Evolutionary conservation across 495 filamentous ascomycete species (phyloP).

Genomic region (Xylona heveae): DNA sequence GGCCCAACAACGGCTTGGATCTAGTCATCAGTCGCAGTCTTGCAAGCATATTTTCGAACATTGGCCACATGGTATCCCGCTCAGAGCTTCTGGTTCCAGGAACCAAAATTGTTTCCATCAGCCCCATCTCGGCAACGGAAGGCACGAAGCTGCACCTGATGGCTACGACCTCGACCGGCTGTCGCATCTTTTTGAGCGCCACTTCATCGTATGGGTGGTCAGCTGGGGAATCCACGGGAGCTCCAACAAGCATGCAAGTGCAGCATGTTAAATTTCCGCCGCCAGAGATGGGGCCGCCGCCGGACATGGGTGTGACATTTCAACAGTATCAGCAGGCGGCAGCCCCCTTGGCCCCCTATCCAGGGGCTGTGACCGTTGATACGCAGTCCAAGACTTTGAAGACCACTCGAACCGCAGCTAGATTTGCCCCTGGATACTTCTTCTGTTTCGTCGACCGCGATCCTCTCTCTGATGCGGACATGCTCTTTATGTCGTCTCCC

Average conservation of each 20-base stretch:
- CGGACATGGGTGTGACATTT: slow-evolving; percentile 6
- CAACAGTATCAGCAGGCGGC: slow-evolving; percentile 6
- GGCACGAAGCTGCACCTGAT: slow-evolving; percentile 71
- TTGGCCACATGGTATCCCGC: slow-evolving; percentile 58
- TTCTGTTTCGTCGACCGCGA: slow-evolving; percentile 51
- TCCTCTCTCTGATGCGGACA: slow-evolving; percentile 27
- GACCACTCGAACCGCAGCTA: slow-evolving; percentile 16
- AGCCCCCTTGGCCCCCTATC: too few relatives aligned
- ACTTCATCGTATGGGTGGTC: slow-evolving; percentile 54
- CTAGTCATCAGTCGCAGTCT: slow-evolving; percentile 34
- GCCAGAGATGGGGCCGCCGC: slow-evolving; percentile 9
- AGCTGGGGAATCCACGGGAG: slow-evolving; percentile 29
- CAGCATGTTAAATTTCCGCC: slow-evolving; percentile 91
- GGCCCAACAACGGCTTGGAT: slow-evolving; percentile 25
- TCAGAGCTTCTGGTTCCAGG: slow-evolving; percentile 42
- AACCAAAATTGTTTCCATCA: slow-evolving; percentile 57
- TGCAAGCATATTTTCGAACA: slow-evolving; percentile 34
- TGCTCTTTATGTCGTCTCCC: slow-evolving; percentile 66
- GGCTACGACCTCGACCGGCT: slow-evolving; percentile 76
- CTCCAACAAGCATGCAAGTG: slow-evolving; percentile 91
- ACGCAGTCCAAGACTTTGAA: slow-evolving; percentile 8
- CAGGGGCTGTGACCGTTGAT: slow-evolving; percentile 12
- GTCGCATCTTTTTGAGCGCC: slow-evolving; percentile 77
- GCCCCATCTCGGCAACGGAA: slow-evolving; percentile 59
- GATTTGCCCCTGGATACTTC: slow-evolving; percentile 80